Evolutionary conservation across 345 rosid genomes (phyloP).

Genomic region (Mallotus nudiflorus): DNA sequence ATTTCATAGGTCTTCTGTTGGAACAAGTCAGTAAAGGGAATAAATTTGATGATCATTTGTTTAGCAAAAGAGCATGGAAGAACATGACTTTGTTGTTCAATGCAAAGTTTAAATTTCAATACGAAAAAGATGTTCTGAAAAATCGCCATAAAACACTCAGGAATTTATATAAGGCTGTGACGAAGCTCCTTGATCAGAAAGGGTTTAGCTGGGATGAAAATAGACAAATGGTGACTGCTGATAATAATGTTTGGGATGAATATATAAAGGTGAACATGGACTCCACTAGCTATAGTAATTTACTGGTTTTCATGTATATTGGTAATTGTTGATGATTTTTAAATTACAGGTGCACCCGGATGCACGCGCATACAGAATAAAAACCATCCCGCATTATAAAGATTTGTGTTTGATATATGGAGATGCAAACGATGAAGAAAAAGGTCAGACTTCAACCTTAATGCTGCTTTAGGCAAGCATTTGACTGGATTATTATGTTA

Average conservation of each 20-base stretch:
- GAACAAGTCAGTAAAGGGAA: constrained; percentile 76
- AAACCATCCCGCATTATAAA: constrained; percentile 61
- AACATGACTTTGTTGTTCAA: constrained; percentile 64
- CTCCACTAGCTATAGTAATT: background rate
- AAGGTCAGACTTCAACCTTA: constrained; percentile 39
- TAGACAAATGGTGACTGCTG: constrained; percentile 69
- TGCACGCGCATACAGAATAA: constrained; percentile 59
- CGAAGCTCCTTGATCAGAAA: constrained; percentile 49
- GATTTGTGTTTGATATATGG: constrained; percentile 66
- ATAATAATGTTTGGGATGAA: constrained; percentile 63
- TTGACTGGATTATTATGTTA: background rate
- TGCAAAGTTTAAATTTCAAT: constrained; percentile 57
- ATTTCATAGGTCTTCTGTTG: constrained; percentile 66
- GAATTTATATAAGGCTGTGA: constrained; percentile 59
- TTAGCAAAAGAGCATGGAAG: constrained; percentile 87
- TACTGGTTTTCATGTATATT: background rate
- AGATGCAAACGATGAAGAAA: constrained; percentile 43
- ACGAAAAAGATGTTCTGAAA: constrained; percentile 69
- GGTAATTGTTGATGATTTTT: constrained; percentile 19
- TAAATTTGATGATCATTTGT: constrained; percentile 65
- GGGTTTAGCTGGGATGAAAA: constrained; percentile 74
- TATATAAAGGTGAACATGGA: constrained; percentile 58
- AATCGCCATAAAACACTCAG: constrained; percentile 67
- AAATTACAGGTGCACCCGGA: constrained; percentile 56
- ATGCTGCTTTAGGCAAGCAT: background rate